Evolutionary conservation across 331 rosid species (phyloP).

Genomic region (Dryas integrifolia): DNA sequence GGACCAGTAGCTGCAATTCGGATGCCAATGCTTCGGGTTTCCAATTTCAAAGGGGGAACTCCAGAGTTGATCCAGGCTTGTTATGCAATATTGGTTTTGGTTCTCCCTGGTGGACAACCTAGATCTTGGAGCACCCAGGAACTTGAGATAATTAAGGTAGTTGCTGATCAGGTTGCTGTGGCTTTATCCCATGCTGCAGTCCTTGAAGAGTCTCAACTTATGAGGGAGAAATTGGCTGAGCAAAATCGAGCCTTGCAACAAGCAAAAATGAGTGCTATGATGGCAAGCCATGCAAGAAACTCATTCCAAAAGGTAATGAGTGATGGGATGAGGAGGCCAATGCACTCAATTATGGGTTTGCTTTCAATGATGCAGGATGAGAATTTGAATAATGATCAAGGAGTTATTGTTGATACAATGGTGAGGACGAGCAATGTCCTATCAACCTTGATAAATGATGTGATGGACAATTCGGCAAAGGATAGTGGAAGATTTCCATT

Average conservation of each 20-base stretch:
- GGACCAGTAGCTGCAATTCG: slow-evolving; percentile 93
- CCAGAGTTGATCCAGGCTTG: slow-evolving; percentile 79
- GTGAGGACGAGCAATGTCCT: slow-evolving; percentile 82
- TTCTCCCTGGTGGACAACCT: slow-evolving; percentile 76
- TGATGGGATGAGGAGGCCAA: slow-evolving; percentile 98
- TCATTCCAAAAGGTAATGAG: slow-evolving; percentile 95
- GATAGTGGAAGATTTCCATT: slow-evolving; percentile 73
- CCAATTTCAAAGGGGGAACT: slow-evolving; percentile 91
- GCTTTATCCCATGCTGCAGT: slow-evolving; percentile 98
- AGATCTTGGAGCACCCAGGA: slow-evolving; percentile 88
- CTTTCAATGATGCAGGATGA: slow-evolving; percentile 84
- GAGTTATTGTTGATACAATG: slow-evolving; percentile 81
- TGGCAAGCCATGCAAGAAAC: slow-evolving; percentile 93
- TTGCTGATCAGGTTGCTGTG: slow-evolving; percentile 99
- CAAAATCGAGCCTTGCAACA: slow-evolving; percentile 95
- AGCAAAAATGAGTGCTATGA: slow-evolving; percentile 81
- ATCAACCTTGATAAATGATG: slow-evolving; percentile 84
- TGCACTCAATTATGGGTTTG: slow-evolving; percentile 93
- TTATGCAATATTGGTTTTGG: slow-evolving; percentile 83
- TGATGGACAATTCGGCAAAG: slow-evolving; percentile 76
- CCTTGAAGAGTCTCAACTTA: slow-evolving; percentile 94
- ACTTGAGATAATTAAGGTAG: slow-evolving; percentile 88
- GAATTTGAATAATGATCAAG: slow-evolving; percentile 63
- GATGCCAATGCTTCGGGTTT: slow-evolving; percentile 97
- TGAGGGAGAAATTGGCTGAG: slow-evolving; percentile 94